phyloP scores from a whole-genome alignment of 2,329 filamentous ascomycete species.

The Fusarium hainanense region DNA sequence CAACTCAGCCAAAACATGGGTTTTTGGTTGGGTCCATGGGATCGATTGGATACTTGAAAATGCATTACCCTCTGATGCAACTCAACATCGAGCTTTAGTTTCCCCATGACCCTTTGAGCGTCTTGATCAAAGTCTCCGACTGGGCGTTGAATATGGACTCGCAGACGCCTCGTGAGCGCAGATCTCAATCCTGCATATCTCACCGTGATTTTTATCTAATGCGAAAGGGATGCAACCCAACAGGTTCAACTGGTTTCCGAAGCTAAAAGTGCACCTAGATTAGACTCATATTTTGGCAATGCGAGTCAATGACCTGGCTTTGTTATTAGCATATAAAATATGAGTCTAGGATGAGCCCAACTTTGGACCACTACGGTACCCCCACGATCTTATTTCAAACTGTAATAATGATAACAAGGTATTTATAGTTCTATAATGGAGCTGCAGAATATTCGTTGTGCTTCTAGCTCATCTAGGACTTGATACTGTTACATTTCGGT shows the following conservation, averaged over 20 bases:
- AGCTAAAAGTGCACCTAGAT: not conserved
- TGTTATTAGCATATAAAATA: not conserved
- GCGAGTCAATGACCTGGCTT: not conserved
- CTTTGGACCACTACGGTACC: not conserved
- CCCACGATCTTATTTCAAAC: not conserved
- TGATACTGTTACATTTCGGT: constrained; percentile 15
- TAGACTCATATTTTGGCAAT: not conserved
- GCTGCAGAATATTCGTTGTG: not conserved
- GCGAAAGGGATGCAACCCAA: not conserved
- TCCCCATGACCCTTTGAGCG: constrained; percentile 30
- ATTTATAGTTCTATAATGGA: not conserved
- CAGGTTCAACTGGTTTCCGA: not conserved
- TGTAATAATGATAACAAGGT: not conserved
- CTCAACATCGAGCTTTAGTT: constrained; percentile 17
- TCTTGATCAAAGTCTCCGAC: constrained; percentile 5
- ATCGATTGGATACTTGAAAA: constrained; percentile 17
- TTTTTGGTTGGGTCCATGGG: constrained; percentile 3
- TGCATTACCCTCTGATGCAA: constrained; percentile 17
- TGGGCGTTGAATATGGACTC: constrained; percentile 11
- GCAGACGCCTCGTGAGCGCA: constrained; percentile 21
- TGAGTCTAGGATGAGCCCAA: not conserved
- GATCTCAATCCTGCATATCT: constrained; percentile 30
- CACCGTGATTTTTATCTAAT: constrained; percentile 12
- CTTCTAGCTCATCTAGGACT: not conserved
- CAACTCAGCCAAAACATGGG: constrained; percentile 27